These are phyloP conservation scores for Eurotiales sp. DNA, from an alignment of 2,329 filamentous ascomycete species.

Conservation along the genomic window DNA sequence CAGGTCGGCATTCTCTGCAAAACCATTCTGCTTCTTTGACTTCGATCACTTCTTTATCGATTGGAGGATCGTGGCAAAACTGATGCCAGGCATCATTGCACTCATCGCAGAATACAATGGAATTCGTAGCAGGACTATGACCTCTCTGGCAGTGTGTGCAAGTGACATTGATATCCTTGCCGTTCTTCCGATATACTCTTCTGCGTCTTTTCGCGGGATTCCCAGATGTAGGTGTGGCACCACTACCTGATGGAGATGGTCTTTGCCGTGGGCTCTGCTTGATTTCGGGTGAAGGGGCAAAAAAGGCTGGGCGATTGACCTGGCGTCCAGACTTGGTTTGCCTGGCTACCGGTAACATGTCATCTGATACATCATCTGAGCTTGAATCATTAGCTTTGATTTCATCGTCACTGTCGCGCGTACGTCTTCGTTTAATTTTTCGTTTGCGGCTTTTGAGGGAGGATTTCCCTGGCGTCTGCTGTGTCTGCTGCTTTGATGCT, in stretches of 20 bases:
- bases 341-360: conserved; percentile 53
- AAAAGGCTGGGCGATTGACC: conserved; percentile 62
- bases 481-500: not conserved
- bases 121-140: conserved; percentile 67
- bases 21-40: conserved; percentile 68
- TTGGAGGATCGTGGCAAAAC: conserved; percentile 72
- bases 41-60: conserved; percentile 65
- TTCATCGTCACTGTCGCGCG: conserved; percentile 28
- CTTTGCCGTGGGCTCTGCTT: conserved; percentile 19
- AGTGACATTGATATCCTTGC: conserved; percentile 44
- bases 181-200: conserved; percentile 43
- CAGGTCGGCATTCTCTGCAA: conserved; percentile 59
- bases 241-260: conserved; percentile 9
- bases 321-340: conserved; percentile 73
- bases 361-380: conserved; percentile 36
- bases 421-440: conserved; percentile 22
- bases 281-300: conserved; percentile 47
- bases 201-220: conserved; percentile 53
- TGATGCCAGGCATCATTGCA: conserved; percentile 80
- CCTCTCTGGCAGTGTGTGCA: conserved; percentile 72
- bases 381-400: conserved; percentile 32
- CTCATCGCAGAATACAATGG: conserved; percentile 81
- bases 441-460: conserved; percentile 14
- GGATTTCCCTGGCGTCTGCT: conserved; percentile 1
- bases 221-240: conserved; percentile 17